These are phyloP conservation scores for Tylopilus intermedius DNA, from an alignment of 768 basidiomycete species.

Conservation along the genomic window DNA sequence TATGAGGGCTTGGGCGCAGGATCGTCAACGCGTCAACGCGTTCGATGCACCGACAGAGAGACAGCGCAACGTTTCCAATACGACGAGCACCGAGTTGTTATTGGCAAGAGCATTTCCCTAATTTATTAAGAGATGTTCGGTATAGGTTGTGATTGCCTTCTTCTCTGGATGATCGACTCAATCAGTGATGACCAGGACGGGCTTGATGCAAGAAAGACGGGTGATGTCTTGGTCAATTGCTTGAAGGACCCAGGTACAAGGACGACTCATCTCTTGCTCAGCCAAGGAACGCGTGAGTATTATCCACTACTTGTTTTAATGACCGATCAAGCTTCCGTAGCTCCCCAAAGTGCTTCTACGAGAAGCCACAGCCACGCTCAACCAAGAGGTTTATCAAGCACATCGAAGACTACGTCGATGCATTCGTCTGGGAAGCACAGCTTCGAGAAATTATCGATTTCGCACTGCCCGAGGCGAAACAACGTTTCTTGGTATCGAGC, in stretches of 20 bases:
- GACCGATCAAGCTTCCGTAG: conserved; percentile 29
- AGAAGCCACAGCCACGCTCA: not conserved
- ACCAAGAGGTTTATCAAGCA: not conserved
- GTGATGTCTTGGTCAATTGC: conserved; percentile 46
- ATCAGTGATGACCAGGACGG: conserved; percentile 63
- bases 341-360: conserved; percentile 45
- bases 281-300: conserved; percentile 57
- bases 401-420: conserved; percentile 21
- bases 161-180: conserved; percentile 65
- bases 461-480: conserved; percentile 53
- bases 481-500: conserved; percentile 54
- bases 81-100: conserved; percentile 45
- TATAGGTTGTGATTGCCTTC: conserved; percentile 52
- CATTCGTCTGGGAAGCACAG: conserved; percentile 45
- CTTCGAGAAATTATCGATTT: conserved; percentile 59
- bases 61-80: not conserved
- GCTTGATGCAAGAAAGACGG: conserved; percentile 49
- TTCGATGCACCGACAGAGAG: conserved; percentile 52
- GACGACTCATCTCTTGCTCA: conserved; percentile 53
- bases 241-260: conserved; percentile 26
- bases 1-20: conserved; percentile 37
- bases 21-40: conserved; percentile 48
- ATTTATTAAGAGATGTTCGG: conserved; percentile 53
- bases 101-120: conserved; percentile 60
- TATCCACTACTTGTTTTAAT: not conserved